These are phyloP conservation scores for Zasmidium angulare DNA, from an alignment of 2,329 filamentous ascomycete species.

Conservation along the genomic window DNA sequence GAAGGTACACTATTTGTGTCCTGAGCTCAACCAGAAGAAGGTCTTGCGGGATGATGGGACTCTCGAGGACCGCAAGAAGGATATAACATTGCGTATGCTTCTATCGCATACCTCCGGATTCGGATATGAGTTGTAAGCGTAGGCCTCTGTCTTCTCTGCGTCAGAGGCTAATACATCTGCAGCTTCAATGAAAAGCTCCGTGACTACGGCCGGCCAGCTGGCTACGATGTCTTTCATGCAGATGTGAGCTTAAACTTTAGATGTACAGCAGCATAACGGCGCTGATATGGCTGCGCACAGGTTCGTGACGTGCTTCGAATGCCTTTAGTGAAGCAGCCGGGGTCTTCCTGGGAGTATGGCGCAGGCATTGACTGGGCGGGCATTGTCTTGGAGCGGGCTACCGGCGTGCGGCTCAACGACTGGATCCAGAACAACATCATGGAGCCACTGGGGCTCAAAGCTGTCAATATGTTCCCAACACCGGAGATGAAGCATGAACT, in stretches of 20 bases:
- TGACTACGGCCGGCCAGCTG: slow-evolving; percentile 48
- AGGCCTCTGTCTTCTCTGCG: background rate
- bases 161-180: background rate
- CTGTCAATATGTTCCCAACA: slow-evolving; percentile 59
- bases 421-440: slow-evolving; percentile 51
- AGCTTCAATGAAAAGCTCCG: slow-evolving; percentile 45
- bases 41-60: slow-evolving; percentile 43
- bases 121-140: slow-evolving; percentile 45
- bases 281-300: background rate
- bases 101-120: slow-evolving; percentile 53
- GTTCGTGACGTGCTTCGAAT: slow-evolving; percentile 46
- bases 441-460: slow-evolving; percentile 46
- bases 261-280: slow-evolving; percentile 21
- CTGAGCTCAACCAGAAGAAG: slow-evolving; percentile 45
- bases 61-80: slow-evolving; percentile 43
- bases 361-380: slow-evolving; percentile 53
- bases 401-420: slow-evolving; percentile 44
- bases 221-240: slow-evolving; percentile 60
- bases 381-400: slow-evolving; percentile 47
- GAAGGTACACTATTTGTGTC: slow-evolving; percentile 39
- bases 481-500: slow-evolving; percentile 55
- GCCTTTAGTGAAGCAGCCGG: slow-evolving; percentile 64
- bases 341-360: slow-evolving; percentile 50
- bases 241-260: slow-evolving; percentile 32
- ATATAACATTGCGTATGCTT: slow-evolving; percentile 53